Evolutionary conservation across 2,329 filamentous ascomycete species (phyloP), one percentile per base, ranked within the genome.

Genomic region (Fusarium euwallaceae): DNA sequence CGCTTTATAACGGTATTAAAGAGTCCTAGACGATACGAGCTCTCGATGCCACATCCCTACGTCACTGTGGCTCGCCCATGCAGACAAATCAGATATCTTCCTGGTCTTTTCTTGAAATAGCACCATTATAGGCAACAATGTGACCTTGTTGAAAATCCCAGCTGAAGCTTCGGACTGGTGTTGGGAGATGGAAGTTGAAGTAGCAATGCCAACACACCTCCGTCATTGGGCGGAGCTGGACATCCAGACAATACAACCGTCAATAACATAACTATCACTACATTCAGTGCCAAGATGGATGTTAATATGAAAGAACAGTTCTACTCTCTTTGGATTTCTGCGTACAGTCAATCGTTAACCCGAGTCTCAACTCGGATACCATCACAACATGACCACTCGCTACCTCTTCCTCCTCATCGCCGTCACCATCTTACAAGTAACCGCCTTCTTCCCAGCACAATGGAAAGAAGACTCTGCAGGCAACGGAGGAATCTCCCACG

Each of bases 401-500:
- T 58, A 37, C 20, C 53, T 58, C 53, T 37, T 36, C 22, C 3
- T 56, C 16, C 14, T 58, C 53, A 16, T 58, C 9, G 4, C 20
- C 20, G 4, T 37, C 53, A 56, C 6, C 11, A 34, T 56, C 29
- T 17, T 32, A 3, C 32, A 4, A 36, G 53, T 7, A 4, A 1
- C 12, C 2, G 53, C 53, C 53, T 58, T 58, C 53, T 58, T 58
- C n/a, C 53, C 53, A 22, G 29, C 53, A 37, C 53, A 58, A 58
- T 58, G 53, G 53, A 58, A 58, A 17, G 53, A 58, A 37, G 53
- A 58, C 32, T 37, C 36, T 58, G 53, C 53, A 4, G 53, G 53
- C 1, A 58, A 58, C 14, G 53, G 53, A 10, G 53, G 53, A 16
- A 58, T 58, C 32, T 58, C 53, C 1, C 53, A 58, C 20, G 53